Conservation (phyloP, 2,329 filamentous ascomycete species). For the Cryphonectria japonica region DNA sequence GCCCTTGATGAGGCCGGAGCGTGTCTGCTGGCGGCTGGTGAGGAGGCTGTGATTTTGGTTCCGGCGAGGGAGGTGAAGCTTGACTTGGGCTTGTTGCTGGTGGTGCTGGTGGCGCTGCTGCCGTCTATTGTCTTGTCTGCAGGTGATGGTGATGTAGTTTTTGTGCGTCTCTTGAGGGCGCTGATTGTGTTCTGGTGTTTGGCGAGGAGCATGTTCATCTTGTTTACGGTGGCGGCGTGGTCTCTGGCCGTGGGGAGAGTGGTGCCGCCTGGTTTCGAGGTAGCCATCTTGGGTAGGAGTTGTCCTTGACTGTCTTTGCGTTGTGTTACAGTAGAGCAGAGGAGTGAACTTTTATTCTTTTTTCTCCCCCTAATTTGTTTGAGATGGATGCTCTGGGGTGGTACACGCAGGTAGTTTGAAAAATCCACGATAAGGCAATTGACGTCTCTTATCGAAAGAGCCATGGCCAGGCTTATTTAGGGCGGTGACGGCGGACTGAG, state of each 20-base stretch:
- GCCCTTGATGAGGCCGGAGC: not conserved
- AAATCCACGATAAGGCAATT: slow-evolving; percentile 14
- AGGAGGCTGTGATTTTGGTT: not conserved
- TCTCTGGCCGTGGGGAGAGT: slow-evolving; percentile 43
- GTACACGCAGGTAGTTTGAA: not conserved
- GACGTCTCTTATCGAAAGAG: slow-evolving; percentile 12
- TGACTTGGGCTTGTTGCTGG: slow-evolving; percentile 26
- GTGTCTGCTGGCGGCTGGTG: slow-evolving; percentile 12
- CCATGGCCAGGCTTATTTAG: not conserved
- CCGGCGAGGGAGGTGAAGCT: slow-evolving; percentile 31
- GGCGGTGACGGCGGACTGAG: not conserved
- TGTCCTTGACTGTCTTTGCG: not conserved
- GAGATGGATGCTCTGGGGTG: not conserved
- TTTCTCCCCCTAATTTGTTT: no score
- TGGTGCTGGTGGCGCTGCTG: slow-evolving; percentile 26
- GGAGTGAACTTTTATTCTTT: no score
- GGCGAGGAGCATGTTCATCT: slow-evolving; percentile 45
- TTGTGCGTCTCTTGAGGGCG: slow-evolving; percentile 23
- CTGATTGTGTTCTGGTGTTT: slow-evolving; percentile 41
- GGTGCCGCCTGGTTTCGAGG: slow-evolving; percentile 13
- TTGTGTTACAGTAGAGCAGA: not conserved
- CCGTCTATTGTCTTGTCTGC: slow-evolving; percentile 8
- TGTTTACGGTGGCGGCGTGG: slow-evolving; percentile 46
- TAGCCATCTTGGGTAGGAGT: slow-evolving; percentile 3
- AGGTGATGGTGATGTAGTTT: slow-evolving; percentile 28